Evolutionary conservation across 1,284 basidiomycete species (phyloP), one percentile per base, ranked within the genome.

Genomic region (Ganoderma resinaceum): DNA sequence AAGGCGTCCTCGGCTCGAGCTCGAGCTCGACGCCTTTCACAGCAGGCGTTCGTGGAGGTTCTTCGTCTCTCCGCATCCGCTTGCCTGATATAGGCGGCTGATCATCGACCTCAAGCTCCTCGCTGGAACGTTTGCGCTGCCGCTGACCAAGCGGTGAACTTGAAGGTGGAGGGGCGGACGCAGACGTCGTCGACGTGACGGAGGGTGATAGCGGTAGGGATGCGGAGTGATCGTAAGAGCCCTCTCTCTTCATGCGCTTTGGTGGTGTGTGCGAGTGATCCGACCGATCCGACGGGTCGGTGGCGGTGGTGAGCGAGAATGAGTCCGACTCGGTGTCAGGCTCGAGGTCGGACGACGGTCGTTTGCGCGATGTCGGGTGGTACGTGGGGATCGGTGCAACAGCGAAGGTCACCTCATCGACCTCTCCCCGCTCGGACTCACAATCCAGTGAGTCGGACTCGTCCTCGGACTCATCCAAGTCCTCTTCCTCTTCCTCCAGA

Each of bases 191-290:
- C 20, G 49, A 52, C 14, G 66, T 37, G 2, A 62, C 38, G 46
- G 52, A 55, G 16, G 52, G 52, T 3, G 52, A 55, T 8, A 55
- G 26, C 29, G 52, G 52, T 9, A 55, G 16, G 11, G 65, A 23
- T 26, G 71, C 67, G 35, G 74, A 37, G 18, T 72, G 65, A 26
- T 80, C 77, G 66, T 74, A 80, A 20, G 71, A 66, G 23, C 78
- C 78, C 4, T 75, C 72, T 9, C 70, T 65, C 26, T 79, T 71
- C n/a, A 75, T 72, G 40, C 79, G 76, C 53, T 81, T 82, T 8
- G 80, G 79, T 23, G 80, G 79, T 1, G 80, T 78, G 35, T 65
- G 73, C 3, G 66, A 61, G 26, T 66, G 62, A 16, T 70, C 75
- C 8, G 66, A 62, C 26, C 60, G 55, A 23, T 70, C 57, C n/a